Base-by-base conservation (phyloP, 768 basidiomycete species). In the Rhizopogon vinicolor region DNA sequence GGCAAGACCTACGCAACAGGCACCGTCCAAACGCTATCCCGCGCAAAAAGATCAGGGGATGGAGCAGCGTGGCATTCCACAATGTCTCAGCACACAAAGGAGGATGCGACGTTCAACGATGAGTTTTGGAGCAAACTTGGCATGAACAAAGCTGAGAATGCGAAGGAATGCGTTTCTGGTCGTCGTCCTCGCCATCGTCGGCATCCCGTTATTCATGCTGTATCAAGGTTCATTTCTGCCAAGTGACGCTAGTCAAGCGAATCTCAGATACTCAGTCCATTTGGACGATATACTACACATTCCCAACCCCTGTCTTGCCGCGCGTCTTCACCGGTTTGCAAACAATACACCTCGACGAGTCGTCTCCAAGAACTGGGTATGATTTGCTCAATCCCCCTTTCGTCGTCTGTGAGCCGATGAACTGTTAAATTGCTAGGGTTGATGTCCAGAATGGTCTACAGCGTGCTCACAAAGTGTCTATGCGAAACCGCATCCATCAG, bases 321-420 rank as follows among this genome's bases (percentile, higher is more conserved):
- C 83, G 89, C 13, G 79, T 87, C 19, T 92, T 91, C 68, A 90
- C 88, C 2, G 86, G 85, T 35, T 68, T 90, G 40, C 87, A 89
- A 63, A 78, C 86, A n/a, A 72, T 74, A 9, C 76, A 82, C 56
- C 69, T 86, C 25, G 69, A 74, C 25, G 76, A 81, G 43, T 65
- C 72, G 3, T 70, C 76, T 35, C 81, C 82, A 33, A 79, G 77
- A 56, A 78, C 75, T 44, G 88, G 86, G 86, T 89, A 60, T n/a
- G 81, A 67, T 5, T 22, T 22, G 22, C 7, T 49, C 33, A 2
- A 22, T 9, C 19, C 19, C 22, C 41, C 8, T 22, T 37, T 16
- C 12, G 35, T 5, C 19, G 19, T 49, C 19, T 8, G 14, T 49
- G n/a, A n/a, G n/a, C n/a, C n/a, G n/a, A n/a, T n/a, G n/a, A n/a